Evolutionary conservation across 176 grass and related monocot species (phyloP).

Genomic region (Saccharum spontaneum): DNA sequence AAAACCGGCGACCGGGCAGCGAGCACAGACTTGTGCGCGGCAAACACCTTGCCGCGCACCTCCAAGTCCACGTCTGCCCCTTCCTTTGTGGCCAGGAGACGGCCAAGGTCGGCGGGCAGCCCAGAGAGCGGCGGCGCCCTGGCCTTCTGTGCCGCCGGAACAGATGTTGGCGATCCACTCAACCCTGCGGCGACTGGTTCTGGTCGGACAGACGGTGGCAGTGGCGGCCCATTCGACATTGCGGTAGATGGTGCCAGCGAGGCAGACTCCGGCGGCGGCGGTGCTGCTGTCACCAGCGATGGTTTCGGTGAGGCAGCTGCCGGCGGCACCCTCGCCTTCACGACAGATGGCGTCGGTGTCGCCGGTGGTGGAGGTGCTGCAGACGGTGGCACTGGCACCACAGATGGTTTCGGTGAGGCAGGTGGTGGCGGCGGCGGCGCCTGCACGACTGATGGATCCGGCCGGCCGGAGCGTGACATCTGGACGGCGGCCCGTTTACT

Average conservation of each 20-base stretch:
- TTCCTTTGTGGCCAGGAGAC: neutral
- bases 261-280: neutral
- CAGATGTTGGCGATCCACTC: too few relatives aligned
- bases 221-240: too few relatives aligned
- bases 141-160: too few relatives aligned
- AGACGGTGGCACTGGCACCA: too few relatives aligned
- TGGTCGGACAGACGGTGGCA: too few relatives aligned
- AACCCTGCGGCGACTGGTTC: too few relatives aligned
- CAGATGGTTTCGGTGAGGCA: neutral
- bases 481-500: neutral
- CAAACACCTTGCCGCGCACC: constrained; percentile 12
- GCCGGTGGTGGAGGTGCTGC: too few relatives aligned
- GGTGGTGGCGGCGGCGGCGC: too few relatives aligned
- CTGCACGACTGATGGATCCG: neutral
- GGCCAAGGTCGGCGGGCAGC: neutral
- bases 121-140: neutral
- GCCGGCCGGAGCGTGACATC: neutral
- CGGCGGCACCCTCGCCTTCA: too few relatives aligned
- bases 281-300: neutral
- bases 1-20: neutral
- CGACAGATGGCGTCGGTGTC: too few relatives aligned
- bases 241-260: too few relatives aligned
- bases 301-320: neutral
- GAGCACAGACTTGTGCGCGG: constrained; percentile 9
- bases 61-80: neutral